phyloP scores from a whole-genome alignment of 2,329 filamentous ascomycete genomes.

The Cladosporium sp. region DNA sequence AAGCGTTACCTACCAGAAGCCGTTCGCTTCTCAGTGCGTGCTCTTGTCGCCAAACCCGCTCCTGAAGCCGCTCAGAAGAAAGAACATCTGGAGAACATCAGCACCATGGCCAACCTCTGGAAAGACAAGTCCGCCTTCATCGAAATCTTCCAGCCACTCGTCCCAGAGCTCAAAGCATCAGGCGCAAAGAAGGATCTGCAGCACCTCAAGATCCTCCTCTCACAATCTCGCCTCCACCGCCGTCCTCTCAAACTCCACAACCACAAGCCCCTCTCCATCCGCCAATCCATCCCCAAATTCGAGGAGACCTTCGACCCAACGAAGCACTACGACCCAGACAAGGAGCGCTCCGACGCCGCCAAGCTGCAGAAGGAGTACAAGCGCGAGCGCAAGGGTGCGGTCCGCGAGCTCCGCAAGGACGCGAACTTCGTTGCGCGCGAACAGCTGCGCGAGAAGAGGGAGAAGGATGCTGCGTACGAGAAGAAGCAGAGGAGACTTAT shows the following conservation, averaged over 20 bases:
- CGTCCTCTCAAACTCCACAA: slow-evolving; percentile 84
- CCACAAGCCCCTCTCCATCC: slow-evolving; percentile 85
- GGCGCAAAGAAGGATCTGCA: slow-evolving; percentile 52
- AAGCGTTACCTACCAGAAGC: slow-evolving; percentile 90
- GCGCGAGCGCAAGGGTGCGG: slow-evolving; percentile 89
- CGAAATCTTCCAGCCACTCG: slow-evolving; percentile 71
- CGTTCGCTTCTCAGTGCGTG: slow-evolving; percentile 77
- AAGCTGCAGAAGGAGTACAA: slow-evolving; percentile 90
- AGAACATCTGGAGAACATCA: slow-evolving; percentile 66
- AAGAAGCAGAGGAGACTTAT: slow-evolving; percentile 91
- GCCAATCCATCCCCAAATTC: slow-evolving; percentile 87
- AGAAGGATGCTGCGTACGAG: slow-evolving; percentile 89
- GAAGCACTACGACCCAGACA: slow-evolving; percentile 96
- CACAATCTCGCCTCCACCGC: slow-evolving; percentile 64
- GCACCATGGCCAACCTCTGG: slow-evolving; percentile 72
- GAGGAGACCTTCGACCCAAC: slow-evolving; percentile 92
- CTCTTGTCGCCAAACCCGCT: slow-evolving; percentile 52
- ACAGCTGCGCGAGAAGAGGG: slow-evolving; percentile 88
- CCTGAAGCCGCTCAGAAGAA: slow-evolving; percentile 37
- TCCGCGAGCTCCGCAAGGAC: slow-evolving; percentile 93
- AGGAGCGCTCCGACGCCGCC: slow-evolving; percentile 79
- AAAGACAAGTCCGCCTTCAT: slow-evolving; percentile 69
- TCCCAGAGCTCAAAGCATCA: slow-evolving; percentile 35
- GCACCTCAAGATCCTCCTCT: slow-evolving; percentile 62
- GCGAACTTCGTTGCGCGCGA: slow-evolving; percentile 90